Evolutionary conservation across 2,329 filamentous ascomycete species (phyloP).

Genomic region (Penicillium sp.): DNA sequence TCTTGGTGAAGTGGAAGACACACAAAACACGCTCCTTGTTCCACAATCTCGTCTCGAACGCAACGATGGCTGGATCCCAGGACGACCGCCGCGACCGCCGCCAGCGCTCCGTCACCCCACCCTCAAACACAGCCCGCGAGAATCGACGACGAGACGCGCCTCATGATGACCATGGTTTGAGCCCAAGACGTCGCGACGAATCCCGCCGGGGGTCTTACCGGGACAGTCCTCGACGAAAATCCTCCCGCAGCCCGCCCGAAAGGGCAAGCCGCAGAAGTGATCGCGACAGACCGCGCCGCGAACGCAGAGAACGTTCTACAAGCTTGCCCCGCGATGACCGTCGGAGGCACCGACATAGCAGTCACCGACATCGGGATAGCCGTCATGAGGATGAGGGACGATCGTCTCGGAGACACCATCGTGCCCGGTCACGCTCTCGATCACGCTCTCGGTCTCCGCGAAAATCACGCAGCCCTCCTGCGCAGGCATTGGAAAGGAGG

Average conservation of each 20-base stretch:
- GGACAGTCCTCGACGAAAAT: conserved; percentile 23
- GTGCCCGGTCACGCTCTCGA: conserved; percentile 26
- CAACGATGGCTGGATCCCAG: conserved; percentile 28
- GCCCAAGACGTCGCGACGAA: conserved; percentile 27
- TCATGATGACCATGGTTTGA: conserved; percentile 22
- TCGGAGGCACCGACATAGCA: conserved; percentile 28
- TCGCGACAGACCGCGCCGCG: conserved; percentile 20
- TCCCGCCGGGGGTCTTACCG: conserved; percentile 29
- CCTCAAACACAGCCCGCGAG: conserved; percentile 22
- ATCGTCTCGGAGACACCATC: conserved; percentile 25
- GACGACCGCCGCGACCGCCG: conserved; percentile 21
- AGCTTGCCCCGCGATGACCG: conserved; percentile 25
- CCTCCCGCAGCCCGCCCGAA: conserved; percentile 16
- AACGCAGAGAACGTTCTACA: conserved; percentile 26
- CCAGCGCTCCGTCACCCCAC: conserved; percentile 23
- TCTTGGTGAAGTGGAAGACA: no score
- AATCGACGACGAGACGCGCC: conserved; percentile 23
- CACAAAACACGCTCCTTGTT: neutral
- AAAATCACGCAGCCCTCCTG: conserved; percentile 26
- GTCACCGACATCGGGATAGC: conserved; percentile 28
- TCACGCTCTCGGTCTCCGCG: conserved; percentile 33
- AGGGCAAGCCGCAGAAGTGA: conserved; percentile 23
- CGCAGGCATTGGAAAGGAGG: conserved; percentile 33
- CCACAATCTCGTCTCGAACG: neutral
- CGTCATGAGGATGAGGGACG: conserved; percentile 24